Evolutionary conservation across 495 filamentous ascomycete species (phyloP).

Genomic region (Hypoxylon cercidicola): DNA sequence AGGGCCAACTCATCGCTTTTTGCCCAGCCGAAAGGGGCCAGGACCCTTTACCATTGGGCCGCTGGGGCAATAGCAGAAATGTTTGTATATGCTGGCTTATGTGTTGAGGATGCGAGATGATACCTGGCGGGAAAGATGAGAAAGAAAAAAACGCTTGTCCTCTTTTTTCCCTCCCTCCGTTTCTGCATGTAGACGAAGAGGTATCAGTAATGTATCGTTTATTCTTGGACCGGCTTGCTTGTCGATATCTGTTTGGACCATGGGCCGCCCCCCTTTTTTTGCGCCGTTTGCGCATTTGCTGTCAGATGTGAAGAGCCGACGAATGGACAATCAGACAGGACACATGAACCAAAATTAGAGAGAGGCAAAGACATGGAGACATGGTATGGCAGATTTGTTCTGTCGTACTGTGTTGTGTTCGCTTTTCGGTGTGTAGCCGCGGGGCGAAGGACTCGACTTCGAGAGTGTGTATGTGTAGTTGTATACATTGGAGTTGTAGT

Average conservation of each 20-base stretch:
- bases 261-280: slow-evolving; percentile 17
- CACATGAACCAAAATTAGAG: slow-evolving; percentile 12
- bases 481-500: no score
- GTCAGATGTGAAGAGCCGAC: slow-evolving; percentile 39
- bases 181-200: slow-evolving; percentile 4
- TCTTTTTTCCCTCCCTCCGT: slow-evolving; percentile 8
- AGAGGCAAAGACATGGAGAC: slow-evolving; percentile 12
- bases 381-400: slow-evolving; percentile 3
- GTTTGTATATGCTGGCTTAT: slow-evolving; percentile 22
- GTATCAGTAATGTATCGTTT: slow-evolving; percentile 6
- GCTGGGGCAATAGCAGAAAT: slow-evolving; percentile 20
- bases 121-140: slow-evolving; percentile 22
- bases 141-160: background rate
- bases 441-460: slow-evolving; percentile 41
- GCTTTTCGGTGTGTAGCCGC: slow-evolving; percentile 42
- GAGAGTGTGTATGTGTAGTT: slow-evolving; percentile 16
- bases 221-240: slow-evolving; percentile 31
- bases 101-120: slow-evolving; percentile 36
- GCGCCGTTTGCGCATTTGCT: slow-evolving; percentile 39
- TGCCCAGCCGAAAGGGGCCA: slow-evolving; percentile 22
- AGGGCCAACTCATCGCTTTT: slow-evolving; percentile 42
- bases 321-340: slow-evolving; percentile 24
- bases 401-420: slow-evolving; percentile 41
- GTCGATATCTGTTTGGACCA: slow-evolving; percentile 35
- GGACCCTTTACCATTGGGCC: slow-evolving; percentile 13